Conservation (phyloP, 768 basidiomycete species). For the Cantharellus cinnabarinus region DNA sequence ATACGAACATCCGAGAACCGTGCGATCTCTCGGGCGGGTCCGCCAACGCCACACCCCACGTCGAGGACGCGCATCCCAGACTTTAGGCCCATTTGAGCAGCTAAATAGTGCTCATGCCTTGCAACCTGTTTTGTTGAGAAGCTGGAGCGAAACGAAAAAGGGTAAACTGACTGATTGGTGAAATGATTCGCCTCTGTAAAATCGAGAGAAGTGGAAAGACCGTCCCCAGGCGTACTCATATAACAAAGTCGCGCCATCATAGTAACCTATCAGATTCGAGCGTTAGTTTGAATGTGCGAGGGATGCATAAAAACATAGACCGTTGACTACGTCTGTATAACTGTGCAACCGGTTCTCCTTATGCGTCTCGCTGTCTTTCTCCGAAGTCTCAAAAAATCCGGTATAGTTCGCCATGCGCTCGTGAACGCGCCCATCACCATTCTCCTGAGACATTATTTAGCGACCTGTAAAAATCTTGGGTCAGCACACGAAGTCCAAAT, state of each 20-base stretch:
- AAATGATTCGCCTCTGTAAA: slow-evolving; percentile 61
- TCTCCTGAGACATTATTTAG: background rate
- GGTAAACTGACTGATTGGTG: slow-evolving; percentile 11
- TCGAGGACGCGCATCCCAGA: slow-evolving; percentile 93
- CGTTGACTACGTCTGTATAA: slow-evolving; percentile 89
- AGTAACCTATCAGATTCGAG: slow-evolving; percentile 43
- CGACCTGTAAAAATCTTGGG: too few relatives aligned
- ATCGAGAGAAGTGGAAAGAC: slow-evolving; percentile 93
- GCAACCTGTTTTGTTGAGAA: slow-evolving; percentile 44
- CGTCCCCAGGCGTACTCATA: slow-evolving; percentile 89
- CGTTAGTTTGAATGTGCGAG: background rate
- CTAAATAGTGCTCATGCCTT: slow-evolving; percentile 94
- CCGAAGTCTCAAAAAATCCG: slow-evolving; percentile 71
- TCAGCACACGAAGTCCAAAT: too few relatives aligned
- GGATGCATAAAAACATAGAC: slow-evolving; percentile 21
- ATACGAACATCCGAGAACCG: slow-evolving; percentile 72
- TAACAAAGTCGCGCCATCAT: slow-evolving; percentile 86
- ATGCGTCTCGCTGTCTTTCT: slow-evolving; percentile 42
- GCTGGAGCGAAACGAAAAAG: slow-evolving; percentile 18
- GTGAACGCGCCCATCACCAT: slow-evolving; percentile 34
- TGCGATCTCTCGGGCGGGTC: slow-evolving; percentile 89
- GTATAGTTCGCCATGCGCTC: slow-evolving; percentile 69
- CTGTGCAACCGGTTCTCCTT: slow-evolving; percentile 53
- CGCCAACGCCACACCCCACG: slow-evolving; percentile 95
- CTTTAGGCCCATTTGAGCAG: slow-evolving; percentile 60